These are phyloP conservation scores for Hawksworthiomyces lignivorus DNA, from an alignment of 2,329 filamentous ascomycete genomes.

Conservation along the genomic window DNA sequence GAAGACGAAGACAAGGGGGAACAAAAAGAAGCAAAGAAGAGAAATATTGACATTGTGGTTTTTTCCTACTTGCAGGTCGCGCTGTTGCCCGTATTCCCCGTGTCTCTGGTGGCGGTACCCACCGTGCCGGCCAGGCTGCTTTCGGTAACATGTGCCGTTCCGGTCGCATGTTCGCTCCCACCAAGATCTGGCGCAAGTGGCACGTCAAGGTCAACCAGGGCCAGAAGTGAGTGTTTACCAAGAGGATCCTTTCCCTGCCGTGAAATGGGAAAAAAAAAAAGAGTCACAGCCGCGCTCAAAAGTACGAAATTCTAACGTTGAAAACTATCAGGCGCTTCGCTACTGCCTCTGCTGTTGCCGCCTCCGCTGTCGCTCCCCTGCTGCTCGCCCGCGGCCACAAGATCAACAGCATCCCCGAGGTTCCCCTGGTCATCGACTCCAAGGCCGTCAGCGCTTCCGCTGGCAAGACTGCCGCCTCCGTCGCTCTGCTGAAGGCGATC, in stretches of 20 bases:
- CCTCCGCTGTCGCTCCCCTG: slow-evolving; percentile 89
- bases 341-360: slow-evolving; percentile 93
- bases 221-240: slow-evolving; percentile 66
- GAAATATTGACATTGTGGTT: background rate
- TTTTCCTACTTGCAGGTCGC: slow-evolving; percentile 57
- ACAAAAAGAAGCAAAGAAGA: background rate
- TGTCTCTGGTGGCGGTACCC: slow-evolving; percentile 99
- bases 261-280: too few species aligned
- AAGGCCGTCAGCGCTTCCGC: slow-evolving; percentile 78
- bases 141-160: slow-evolving; percentile 99
- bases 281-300: too few species aligned
- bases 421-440: slow-evolving; percentile 92
- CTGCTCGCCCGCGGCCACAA: slow-evolving; percentile 96
- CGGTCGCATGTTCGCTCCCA: slow-evolving; percentile 99
- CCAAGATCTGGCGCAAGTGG: slow-evolving; percentile 99
- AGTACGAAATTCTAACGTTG: slow-evolving; percentile 19
- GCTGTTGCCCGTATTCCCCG: slow-evolving; percentile 99
- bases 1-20: background rate
- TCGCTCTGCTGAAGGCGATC: slow-evolving; percentile 80
- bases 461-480: slow-evolving; percentile 80
- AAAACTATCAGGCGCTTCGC: slow-evolving; percentile 69
- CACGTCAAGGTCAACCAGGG: slow-evolving; percentile 99
- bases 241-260: background rate
- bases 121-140: slow-evolving; percentile 98
- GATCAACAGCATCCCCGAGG: slow-evolving; percentile 85